A percentile compares a stretch with the other conserved stretches of the same genome.
Evolutionary conservation across 192 early-diverging fungal species (phyloP).

Genomic region (Dimargaris cristalligena): DNA sequence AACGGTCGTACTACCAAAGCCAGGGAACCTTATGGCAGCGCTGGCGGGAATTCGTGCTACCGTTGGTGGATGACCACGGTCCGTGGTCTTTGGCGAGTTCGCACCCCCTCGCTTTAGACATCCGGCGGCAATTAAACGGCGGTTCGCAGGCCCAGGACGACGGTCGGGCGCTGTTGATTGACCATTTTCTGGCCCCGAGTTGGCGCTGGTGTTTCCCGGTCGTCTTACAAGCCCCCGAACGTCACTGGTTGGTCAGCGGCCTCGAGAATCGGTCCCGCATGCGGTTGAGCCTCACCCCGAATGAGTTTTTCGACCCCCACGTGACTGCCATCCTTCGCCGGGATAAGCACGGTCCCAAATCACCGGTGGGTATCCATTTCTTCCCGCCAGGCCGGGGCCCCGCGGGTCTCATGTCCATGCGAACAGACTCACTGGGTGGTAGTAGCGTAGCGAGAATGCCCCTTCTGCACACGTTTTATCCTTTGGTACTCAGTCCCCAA

Average conservation of each 20-base stretch:
- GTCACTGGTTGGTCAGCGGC: not conserved
- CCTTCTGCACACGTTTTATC: too few relatives aligned
- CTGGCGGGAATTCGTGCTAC: not conserved
- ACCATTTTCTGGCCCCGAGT: not conserved
- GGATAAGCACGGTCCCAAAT: not conserved
- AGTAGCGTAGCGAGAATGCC: too few relatives aligned
- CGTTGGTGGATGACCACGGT: not conserved
- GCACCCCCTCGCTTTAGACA: too few relatives aligned
- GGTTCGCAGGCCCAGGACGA: not conserved
- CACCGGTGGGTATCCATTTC: too few relatives aligned
- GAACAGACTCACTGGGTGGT: too few relatives aligned
- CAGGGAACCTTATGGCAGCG: not conserved
- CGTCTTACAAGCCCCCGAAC: not conserved
- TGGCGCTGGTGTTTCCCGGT: not conserved
- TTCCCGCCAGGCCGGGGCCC: too few relatives aligned
- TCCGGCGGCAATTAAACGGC: not conserved
- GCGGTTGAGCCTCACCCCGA: not conserved
- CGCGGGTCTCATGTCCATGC: not conserved
- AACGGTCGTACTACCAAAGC: not conserved
- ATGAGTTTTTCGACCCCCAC: not conserved
- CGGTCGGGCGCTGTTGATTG: not conserved
- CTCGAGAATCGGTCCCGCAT: not conserved
- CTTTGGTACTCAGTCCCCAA: too few relatives aligned
- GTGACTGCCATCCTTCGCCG: not conserved
- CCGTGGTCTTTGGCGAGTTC: too few relatives aligned